Percentiles rank a stretch among this genome's conserved stretches.
These are phyloP conservation scores for Harrya chromipes DNA, from an alignment of 768 basidiomycete genomes.

Conservation along the genomic window DNA sequence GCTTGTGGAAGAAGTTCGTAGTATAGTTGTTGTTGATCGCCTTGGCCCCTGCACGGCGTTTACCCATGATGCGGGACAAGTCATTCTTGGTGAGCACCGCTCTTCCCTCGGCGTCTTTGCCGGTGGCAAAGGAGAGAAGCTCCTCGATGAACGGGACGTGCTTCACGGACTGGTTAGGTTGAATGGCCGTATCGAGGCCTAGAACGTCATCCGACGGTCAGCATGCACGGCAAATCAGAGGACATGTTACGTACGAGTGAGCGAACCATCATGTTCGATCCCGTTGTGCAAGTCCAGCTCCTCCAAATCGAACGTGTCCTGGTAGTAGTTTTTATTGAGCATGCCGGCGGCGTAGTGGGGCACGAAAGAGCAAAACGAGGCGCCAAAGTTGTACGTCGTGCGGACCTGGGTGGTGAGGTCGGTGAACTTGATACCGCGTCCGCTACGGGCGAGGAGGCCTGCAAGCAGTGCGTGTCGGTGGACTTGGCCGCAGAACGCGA, in stretches of 20 bases:
- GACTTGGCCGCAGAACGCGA: no score
- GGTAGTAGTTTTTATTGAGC: constrained; percentile 52
- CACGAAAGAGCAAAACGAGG: constrained; percentile 66
- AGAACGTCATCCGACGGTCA: neutral
- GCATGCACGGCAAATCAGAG: neutral
- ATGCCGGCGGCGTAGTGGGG: constrained; percentile 57
- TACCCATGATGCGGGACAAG: constrained; percentile 53
- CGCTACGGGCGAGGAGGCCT: constrained; percentile 55
- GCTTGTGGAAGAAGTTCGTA: constrained; percentile 48
- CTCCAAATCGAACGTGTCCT: constrained; percentile 58
- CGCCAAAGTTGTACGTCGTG: constrained; percentile 64
- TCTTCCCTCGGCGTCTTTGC: constrained; percentile 49
- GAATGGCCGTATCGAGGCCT: constrained; percentile 53
- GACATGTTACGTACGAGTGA: constrained; percentile 26
- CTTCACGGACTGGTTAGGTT: constrained; percentile 51
- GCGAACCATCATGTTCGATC: constrained; percentile 36
- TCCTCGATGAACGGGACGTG: constrained; percentile 53
- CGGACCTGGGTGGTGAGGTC: constrained; percentile 44
- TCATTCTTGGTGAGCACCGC: constrained; percentile 53
- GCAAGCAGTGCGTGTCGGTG: neutral
- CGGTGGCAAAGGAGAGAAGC: constrained; percentile 57
- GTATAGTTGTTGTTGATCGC: constrained; percentile 57
- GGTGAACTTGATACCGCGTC: constrained; percentile 64
- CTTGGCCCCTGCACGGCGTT: constrained; percentile 60
- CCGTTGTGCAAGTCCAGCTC: constrained; percentile 74